phyloP scores from a whole-genome alignment of 2,329 filamentous ascomycete genomes.

The Beauveria caledonica region DNA sequence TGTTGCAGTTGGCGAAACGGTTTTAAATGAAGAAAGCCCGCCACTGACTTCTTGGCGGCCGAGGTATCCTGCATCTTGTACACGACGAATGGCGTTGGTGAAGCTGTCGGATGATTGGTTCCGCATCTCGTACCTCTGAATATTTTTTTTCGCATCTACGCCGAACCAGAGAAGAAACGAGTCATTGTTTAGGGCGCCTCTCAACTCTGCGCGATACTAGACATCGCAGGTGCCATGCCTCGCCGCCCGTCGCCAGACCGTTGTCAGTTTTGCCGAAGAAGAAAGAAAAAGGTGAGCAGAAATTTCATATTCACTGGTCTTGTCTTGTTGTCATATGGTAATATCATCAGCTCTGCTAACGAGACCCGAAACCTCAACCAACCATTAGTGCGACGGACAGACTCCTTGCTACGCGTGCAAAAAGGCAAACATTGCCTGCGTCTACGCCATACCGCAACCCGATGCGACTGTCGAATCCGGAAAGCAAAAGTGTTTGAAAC shows the following conservation, averaged over 20 bases:
- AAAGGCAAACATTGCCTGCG: neutral
- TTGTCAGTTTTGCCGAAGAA: conserved; percentile 1
- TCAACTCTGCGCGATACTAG: neutral
- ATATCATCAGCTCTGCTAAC: neutral
- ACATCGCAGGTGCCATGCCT: neutral
- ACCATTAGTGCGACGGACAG: neutral
- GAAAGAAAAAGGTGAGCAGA: neutral
- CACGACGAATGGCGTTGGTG: too few species aligned
- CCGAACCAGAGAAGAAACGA: too few species aligned
- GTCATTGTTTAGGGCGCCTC: neutral
- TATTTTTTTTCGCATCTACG: too few species aligned
- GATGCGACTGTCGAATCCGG: neutral
- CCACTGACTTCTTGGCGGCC: too few species aligned
- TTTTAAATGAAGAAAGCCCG: too few species aligned
- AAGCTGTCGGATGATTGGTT: too few species aligned
- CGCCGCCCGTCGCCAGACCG: neutral
- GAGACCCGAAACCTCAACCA: neutral
- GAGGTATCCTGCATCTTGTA: too few species aligned
- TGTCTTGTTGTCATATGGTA: too few species aligned
- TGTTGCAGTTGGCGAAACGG: too few species aligned
- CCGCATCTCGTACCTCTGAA: too few species aligned
- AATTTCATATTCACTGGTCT: too few species aligned
- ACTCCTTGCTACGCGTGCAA: neutral
- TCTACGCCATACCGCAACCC: neutral
- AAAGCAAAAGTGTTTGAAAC: neutral